A percentile compares a stretch with the other conserved stretches of the same genome.
Conservation (phyloP, 148 eudicot species). For the Chenopodium berlandieri region DNA sequence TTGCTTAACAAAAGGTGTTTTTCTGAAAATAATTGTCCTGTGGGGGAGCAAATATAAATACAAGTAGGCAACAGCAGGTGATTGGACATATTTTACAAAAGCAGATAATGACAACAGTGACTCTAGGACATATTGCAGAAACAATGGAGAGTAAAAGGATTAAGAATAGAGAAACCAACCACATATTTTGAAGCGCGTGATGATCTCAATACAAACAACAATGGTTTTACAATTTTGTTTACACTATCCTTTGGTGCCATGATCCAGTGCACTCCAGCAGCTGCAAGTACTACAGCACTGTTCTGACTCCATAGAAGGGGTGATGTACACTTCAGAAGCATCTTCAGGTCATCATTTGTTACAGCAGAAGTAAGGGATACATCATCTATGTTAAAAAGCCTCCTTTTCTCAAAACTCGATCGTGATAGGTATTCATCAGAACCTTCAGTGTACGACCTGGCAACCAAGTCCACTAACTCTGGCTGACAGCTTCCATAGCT, state of each 20-base stretch:
- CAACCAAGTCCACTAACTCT: constrained; percentile 52
- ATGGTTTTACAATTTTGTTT: constrained; percentile 80
- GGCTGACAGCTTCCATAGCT: constrained; percentile 31
- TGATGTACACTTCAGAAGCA: constrained; percentile 83
- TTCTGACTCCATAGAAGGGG: constrained; percentile 98
- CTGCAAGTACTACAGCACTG: constrained; percentile 96
- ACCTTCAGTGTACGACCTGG: constrained; percentile 86
- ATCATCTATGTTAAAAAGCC: constrained; percentile 35
- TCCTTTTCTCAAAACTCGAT: constrained; percentile 33
- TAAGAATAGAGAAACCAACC: constrained; percentile 40
- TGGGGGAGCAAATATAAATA: neutral
- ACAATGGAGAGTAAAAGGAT: too few species aligned
- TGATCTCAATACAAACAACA: constrained; percentile 84
- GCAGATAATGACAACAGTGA: neutral
- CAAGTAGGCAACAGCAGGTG: neutral
- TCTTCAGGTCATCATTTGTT: constrained; percentile 76
- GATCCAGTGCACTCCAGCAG: constrained; percentile 98
- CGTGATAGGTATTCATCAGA: constrained; percentile 86
- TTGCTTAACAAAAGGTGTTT: neutral
- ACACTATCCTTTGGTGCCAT: constrained; percentile 84
- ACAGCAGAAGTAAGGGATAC: constrained; percentile 58
- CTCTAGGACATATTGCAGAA: neutral
- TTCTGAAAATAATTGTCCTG: neutral
- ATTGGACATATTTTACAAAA: neutral
- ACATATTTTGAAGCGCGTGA: constrained; percentile 81